Evolutionary conservation across 176 grass and related monocot species (phyloP), one percentile per base, ranked within the genome.

Genomic region (Ananas comosus): DNA sequence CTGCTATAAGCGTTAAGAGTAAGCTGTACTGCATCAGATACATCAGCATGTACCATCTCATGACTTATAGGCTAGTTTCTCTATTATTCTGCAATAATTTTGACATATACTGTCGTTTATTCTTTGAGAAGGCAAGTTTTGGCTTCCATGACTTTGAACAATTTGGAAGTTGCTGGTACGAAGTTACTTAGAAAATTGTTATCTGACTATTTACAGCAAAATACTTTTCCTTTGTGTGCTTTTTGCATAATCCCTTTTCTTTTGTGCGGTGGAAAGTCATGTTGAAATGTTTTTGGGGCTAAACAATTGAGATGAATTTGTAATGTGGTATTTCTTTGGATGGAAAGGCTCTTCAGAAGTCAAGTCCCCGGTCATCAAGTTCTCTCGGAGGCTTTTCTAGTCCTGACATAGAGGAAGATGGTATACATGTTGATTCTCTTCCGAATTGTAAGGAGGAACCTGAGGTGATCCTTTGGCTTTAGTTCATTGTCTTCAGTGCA

Each of bases 311-410:
- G 65, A 59, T 74, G 33, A 28, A 22, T 21, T 76, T 64, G 24
- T 54, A 71, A 21, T 71, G 50, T 73, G 21, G 56, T 65, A 65
- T 77, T 72, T 17, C 73, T 87, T 86, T 2, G 48, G 74, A 50
- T 73, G 28, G 21, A 72, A 65, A 92, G 89, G 71, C 51, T 25
- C 18, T 85, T 71, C 84, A 97, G 71, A 83, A 83, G 29, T 71
- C 81, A 52, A 65, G 74, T 23, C 69, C 84, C 47, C 82, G 85
- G 80, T 87, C 79, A 13, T 89, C 86, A 71, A 73, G 10, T 79
- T 96, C 83, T 42, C 76, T 96, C 10, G 81, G 83, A 54, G 83
- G 68, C 48, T 63, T 96, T 48, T 97, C 88, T 78, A 81, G 76
- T 81, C 83, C 77, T 70, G 94, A 92, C 48, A 82, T 79, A 51